Conservation (phyloP, 768 basidiomycete genomes). For the Suillus subaureus region DNA sequence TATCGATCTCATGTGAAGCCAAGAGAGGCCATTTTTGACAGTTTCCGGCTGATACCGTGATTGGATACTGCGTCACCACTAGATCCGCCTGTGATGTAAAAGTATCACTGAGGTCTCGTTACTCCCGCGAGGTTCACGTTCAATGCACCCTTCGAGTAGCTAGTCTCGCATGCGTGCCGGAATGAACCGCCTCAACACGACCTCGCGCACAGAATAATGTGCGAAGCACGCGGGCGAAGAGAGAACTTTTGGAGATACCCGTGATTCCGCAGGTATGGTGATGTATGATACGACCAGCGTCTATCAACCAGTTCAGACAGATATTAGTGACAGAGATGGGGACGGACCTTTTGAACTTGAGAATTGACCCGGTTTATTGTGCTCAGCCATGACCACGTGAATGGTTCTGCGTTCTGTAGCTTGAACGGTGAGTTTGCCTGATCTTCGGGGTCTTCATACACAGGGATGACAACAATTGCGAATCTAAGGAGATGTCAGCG, state of each 20-base stretch:
- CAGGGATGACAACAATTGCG: slow-evolving; percentile 86
- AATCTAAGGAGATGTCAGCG: slow-evolving; percentile 55
- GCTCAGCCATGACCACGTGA: slow-evolving; percentile 65
- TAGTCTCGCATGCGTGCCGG: slow-evolving; percentile 93
- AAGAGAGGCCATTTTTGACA: not conserved
- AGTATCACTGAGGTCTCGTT: not conserved
- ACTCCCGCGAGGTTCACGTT: not conserved
- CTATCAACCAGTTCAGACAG: slow-evolving; percentile 40
- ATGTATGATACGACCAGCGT: slow-evolving; percentile 91
- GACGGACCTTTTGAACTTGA: not conserved
- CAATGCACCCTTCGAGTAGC: slow-evolving; percentile 13
- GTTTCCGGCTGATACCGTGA: not conserved
- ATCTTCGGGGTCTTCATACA: slow-evolving; percentile 84
- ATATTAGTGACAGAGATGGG: not conserved
- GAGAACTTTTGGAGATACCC: slow-evolving; percentile 52
- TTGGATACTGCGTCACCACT: not conserved
- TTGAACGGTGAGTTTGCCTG: slow-evolving; percentile 61
- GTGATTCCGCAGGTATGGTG: slow-evolving; percentile 80
- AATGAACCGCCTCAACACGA: slow-evolving; percentile 81
- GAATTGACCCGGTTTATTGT: slow-evolving; percentile 36
- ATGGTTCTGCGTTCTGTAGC: slow-evolving; percentile 68
- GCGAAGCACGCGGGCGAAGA: slow-evolving; percentile 73
- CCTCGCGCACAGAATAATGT: slow-evolving; percentile 83
- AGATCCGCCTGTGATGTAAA: not conserved
- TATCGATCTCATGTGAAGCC: not conserved